Conservation (phyloP, 2,329 filamentous ascomycete species). For the Colletotrichum eleusines region DNA sequence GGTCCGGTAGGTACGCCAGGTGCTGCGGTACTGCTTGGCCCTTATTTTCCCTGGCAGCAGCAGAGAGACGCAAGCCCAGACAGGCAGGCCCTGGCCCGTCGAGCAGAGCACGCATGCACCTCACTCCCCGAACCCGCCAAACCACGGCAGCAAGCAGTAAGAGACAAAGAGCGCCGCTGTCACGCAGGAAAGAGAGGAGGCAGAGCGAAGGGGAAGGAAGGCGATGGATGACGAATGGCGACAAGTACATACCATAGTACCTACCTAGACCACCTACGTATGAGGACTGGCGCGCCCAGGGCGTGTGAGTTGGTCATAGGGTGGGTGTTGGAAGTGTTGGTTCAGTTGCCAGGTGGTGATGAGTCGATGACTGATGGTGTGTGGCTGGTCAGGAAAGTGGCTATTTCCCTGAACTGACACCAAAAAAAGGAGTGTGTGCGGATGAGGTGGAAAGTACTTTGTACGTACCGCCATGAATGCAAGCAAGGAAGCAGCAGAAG, state of each 20-base stretch:
- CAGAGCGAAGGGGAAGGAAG: constrained; percentile 9
- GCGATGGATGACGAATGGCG: not conserved
- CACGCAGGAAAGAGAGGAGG: not conserved
- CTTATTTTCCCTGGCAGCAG: not conserved
- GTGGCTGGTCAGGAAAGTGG: constrained; percentile 16
- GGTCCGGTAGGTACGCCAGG: constrained; percentile 10
- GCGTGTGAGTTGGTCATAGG: constrained; percentile 17
- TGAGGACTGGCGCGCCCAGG: constrained; percentile 17
- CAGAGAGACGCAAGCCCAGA: constrained; percentile 19
- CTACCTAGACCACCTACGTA: too few species aligned
- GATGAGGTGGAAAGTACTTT: not conserved
- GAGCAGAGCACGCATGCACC: constrained; percentile 9
- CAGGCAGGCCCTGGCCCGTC: not conserved
- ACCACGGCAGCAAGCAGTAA: constrained; percentile 11
- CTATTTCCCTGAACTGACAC: constrained; percentile 22
- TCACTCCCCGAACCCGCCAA: constrained; percentile 11
- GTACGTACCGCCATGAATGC: not conserved
- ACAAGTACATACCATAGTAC: too few species aligned
- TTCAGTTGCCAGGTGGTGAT: constrained; percentile 25
- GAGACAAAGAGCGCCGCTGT: constrained; percentile 10
- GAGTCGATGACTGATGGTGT: constrained; percentile 11
- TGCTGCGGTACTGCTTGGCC: constrained; percentile 16
- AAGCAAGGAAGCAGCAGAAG: not conserved
- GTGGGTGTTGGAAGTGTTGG: constrained; percentile 18
- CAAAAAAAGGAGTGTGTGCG: constrained; percentile 26